Conservation (phyloP, 2,329 filamentous ascomycete species). For the Parascedosporium putredinis region DNA sequence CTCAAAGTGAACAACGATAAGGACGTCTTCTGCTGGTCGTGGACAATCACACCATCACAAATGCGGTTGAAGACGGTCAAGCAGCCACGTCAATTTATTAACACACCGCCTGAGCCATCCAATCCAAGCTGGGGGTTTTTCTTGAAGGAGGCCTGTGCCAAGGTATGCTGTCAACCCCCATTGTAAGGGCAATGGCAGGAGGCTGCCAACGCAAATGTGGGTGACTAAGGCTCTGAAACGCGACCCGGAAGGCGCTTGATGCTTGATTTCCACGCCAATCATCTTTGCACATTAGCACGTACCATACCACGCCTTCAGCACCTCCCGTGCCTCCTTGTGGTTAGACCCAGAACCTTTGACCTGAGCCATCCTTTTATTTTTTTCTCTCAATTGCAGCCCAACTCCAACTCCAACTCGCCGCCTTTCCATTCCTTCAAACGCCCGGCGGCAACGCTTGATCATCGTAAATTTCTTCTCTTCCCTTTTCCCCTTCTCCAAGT, state of each 20-base stretch:
- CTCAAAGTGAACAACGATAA: too few relatives aligned
- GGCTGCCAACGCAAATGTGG: neutral
- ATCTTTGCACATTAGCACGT: neutral
- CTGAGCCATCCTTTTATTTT: constrained; percentile 5
- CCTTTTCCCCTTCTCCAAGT: neutral
- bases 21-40: too few relatives aligned
- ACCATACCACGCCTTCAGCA: neutral
- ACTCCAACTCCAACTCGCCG: constrained; percentile 7
- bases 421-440: neutral
- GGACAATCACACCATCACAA: constrained; percentile 1
- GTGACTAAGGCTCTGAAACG: neutral
- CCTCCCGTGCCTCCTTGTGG: neutral
- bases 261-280: neutral
- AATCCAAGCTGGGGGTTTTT: neutral
- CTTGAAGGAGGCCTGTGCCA: neutral
- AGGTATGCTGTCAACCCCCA: neutral
- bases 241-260: neutral
- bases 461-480: neutral
- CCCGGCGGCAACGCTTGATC: constrained; percentile 3
- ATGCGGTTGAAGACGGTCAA: neutral
- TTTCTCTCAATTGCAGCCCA: constrained; percentile 9
- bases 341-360: neutral
- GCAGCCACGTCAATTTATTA: constrained; percentile 1
- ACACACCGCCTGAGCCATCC: constrained; percentile 4
- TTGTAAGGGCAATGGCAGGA: neutral